These are phyloP conservation scores for Colletotrichum sp. DNA, from an alignment of 2,329 filamentous ascomycete species.

Conservation along the genomic window DNA sequence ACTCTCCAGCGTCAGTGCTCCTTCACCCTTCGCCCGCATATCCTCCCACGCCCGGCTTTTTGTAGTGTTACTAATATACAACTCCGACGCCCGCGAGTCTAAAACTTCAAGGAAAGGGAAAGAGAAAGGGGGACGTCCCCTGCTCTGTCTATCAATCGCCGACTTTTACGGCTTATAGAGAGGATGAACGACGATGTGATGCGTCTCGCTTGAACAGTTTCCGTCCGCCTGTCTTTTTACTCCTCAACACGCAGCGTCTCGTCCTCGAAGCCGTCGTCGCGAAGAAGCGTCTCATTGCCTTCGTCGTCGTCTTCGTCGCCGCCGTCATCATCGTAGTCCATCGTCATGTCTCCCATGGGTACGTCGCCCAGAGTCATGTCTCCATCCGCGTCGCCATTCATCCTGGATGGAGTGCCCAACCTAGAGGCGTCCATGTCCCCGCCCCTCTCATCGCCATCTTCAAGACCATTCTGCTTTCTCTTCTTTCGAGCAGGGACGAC, in stretches of 20 bases:
- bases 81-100: constrained; percentile 10
- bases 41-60: background rate
- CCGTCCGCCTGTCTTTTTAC: background rate
- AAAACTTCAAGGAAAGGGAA: background rate
- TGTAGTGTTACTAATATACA: constrained; percentile 15
- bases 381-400: constrained; percentile 39
- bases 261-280: constrained; percentile 46
- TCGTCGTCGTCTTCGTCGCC: constrained; percentile 24
- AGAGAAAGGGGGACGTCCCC: background rate
- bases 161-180: background rate
- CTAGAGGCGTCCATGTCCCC: constrained; percentile 29
- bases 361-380: constrained; percentile 50
- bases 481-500: constrained; percentile 54
- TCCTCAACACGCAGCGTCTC: background rate
- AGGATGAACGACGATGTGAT: background rate
- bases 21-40: background rate
- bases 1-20: background rate
- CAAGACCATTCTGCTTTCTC: constrained; percentile 26
- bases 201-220: background rate
- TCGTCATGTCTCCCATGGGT: constrained; percentile 36
- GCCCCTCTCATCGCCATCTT: constrained; percentile 22
- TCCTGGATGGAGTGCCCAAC: constrained; percentile 8
- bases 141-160: background rate
- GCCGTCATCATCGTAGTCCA: constrained; percentile 56
- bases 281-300: constrained; percentile 4